These are phyloP conservation scores for Aureobasidium sp. DNA, from an alignment of 2,329 filamentous ascomycete species.

Conservation along the genomic window DNA sequence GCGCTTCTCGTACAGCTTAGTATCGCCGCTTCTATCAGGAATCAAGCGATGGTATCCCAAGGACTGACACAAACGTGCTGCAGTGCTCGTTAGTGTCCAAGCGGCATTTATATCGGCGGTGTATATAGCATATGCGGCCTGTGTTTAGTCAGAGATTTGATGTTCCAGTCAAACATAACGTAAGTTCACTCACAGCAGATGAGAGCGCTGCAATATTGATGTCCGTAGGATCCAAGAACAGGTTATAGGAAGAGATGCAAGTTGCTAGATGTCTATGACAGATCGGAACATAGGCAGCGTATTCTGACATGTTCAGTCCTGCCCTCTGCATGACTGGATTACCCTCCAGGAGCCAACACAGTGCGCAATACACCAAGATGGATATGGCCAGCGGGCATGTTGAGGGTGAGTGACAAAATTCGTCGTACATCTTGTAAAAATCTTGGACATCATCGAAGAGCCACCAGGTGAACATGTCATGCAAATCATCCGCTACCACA, in stretches of 20 bases:
- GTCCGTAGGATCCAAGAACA: background rate
- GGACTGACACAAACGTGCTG: slow-evolving; percentile 52
- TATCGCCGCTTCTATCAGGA: slow-evolving; percentile 12
- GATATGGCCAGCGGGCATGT: slow-evolving; percentile 12
- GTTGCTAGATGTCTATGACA: background rate
- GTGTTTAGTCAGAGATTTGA: background rate
- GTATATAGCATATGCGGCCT: slow-evolving; percentile 26
- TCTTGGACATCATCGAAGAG: slow-evolving; percentile 3
- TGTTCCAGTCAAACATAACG: no score
- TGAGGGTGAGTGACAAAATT: slow-evolving; percentile 11
- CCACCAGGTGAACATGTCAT: slow-evolving; percentile 6
- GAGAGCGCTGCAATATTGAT: slow-evolving; percentile 6
- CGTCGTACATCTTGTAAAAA: background rate
- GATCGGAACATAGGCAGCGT: background rate
- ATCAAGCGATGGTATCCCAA: slow-evolving; percentile 28
- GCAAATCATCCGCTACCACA: background rate
- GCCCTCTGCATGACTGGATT: background rate
- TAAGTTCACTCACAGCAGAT: background rate
- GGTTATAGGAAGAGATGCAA: background rate
- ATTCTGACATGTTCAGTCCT: background rate
- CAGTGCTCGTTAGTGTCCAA: slow-evolving; percentile 55
- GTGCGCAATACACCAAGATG: slow-evolving; percentile 13
- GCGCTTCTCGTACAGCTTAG: slow-evolving; percentile 21
- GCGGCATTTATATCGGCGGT: slow-evolving; percentile 54
- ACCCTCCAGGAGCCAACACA: slow-evolving; percentile 8